phyloP scores from a whole-genome alignment of 2,329 filamentous ascomycete species.

The Sporothrix pseudoabietina region DNA sequence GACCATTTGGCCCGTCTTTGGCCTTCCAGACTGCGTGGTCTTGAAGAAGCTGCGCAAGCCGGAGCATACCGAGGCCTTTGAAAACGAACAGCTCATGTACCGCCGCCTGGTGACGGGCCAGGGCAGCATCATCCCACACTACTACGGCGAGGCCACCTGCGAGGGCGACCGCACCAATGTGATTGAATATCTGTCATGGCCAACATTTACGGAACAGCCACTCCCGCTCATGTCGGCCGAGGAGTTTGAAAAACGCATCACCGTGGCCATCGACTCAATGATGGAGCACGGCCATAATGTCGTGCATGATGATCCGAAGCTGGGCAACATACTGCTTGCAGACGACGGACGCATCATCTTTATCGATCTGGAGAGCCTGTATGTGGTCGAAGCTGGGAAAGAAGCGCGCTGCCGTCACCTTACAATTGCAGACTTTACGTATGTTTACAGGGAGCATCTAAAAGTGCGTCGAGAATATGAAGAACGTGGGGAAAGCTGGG shows the following conservation, averaged over 20 bases:
- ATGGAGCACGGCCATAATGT: not conserved
- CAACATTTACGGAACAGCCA: constrained; percentile 31
- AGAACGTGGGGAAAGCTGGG: not conserved
- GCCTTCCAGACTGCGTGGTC: not conserved
- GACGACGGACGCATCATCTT: not conserved
- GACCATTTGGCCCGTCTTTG: not conserved
- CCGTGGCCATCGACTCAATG: not conserved
- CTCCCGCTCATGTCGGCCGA: not conserved
- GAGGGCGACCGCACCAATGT: constrained; percentile 7
- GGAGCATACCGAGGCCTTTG: not conserved
- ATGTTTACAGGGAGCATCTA: not conserved
- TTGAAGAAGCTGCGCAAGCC: constrained; percentile 11
- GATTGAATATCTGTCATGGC: constrained; percentile 5
- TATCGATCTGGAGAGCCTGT: not conserved
- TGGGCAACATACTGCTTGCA: not conserved
- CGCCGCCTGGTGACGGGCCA: not conserved
- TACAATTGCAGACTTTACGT: not conserved
- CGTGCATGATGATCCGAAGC: not conserved
- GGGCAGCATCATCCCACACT: not conserved
- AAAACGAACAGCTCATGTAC: not conserved
- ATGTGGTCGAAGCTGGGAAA: not conserved
- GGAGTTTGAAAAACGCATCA: not conserved
- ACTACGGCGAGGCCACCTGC: not conserved
- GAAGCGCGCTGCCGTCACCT: not conserved
- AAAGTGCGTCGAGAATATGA: not conserved